Conservation (phyloP, 306 rosid genomes). For the Potentilla sterilis region DNA sequence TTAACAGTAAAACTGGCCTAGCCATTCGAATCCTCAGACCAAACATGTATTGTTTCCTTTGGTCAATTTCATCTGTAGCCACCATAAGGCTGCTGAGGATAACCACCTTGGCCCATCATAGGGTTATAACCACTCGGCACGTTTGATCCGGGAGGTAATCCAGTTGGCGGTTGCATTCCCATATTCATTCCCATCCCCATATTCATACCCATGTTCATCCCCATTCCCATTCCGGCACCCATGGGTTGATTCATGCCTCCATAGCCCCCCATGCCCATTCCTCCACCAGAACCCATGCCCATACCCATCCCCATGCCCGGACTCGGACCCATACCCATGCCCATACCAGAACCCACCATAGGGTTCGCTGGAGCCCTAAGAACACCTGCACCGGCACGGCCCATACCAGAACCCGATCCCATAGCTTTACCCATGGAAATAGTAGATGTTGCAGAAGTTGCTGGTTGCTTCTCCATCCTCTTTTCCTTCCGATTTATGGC, state of each 20-base stretch:
- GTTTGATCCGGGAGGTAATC: slow-evolving; percentile 60
- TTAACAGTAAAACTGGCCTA: slow-evolving; percentile 16
- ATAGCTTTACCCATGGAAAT: slow-evolving; percentile 94
- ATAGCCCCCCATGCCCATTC: slow-evolving; percentile 42
- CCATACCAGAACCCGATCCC: slow-evolving; percentile 97
- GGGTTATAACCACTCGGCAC: slow-evolving; percentile 63
- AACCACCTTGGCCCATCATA: slow-evolving; percentile 76
- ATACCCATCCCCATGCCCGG: slow-evolving; percentile 60
- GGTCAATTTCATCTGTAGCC: slow-evolving; percentile 55
- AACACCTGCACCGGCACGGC: slow-evolving; percentile 73
- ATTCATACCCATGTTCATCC: slow-evolving; percentile 16
- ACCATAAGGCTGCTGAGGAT: slow-evolving; percentile 81
- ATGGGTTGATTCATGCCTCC: slow-evolving; percentile 31
- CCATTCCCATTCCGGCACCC: slow-evolving; percentile 32
- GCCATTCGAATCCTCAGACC: slow-evolving; percentile 28
- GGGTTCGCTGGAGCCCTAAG: slow-evolving; percentile 54
- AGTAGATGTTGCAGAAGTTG: slow-evolving; percentile 61
- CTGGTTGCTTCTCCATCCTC: slow-evolving; percentile 90
- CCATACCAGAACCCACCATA: slow-evolving; percentile 65
- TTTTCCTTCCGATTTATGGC: slow-evolving; percentile 89
- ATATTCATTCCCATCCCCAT: slow-evolving; percentile 50
- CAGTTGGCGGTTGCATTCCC: slow-evolving; percentile 75
- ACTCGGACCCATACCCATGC: slow-evolving; percentile 43
- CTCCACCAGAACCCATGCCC: slow-evolving; percentile 48
- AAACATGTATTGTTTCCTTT: slow-evolving; percentile 20